Base-by-base conservation (phyloP, 805 yeast species). In the Starmerella stigmatis region DNA sequence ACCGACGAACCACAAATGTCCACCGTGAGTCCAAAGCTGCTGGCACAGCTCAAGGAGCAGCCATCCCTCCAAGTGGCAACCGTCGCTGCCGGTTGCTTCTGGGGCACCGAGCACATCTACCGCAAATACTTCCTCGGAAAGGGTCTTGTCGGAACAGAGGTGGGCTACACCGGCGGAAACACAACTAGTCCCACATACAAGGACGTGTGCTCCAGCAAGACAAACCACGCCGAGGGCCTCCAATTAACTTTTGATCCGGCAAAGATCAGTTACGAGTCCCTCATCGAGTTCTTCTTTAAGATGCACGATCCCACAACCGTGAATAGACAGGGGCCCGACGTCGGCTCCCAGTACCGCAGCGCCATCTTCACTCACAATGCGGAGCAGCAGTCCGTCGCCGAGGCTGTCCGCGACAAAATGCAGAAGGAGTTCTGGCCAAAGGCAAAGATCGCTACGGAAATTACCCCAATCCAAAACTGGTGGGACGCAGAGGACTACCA, bases 401-500 rank as follows among this genome's bases (percentile, higher is more conserved):
- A 64, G 43, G 55, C 63, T 23, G 66, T 65, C 29, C 71, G 73
- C 52, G 71, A 72, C 20, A 70, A 68, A 38, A 70, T 77, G 60
- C 92, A 86, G 60, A 73, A 74, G 45, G 71, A 74, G 47, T 92
- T 89, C 83, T 81, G 79, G 63, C 38, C 38, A 11, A 78, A 79
- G n/a, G 69, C 71, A 39, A 66, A 67, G 46, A 80, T 92, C 22
- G 81, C 68, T 37, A 86, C 97, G 1, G 66, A 65, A 36, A 74
- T 88, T 42, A 81, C 76, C 58, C 81, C 83, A 8, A 71, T 86
- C 36, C 60, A 68, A 41, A 70, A 69, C 48, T 92, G 84, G 71
- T 81, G 79, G 68, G 96, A 88, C 60, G 97, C 96, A n/a, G 98
- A 89, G 64, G 88, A 79, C 29, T 89, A 88, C 62, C 98, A 89